Evolutionary conservation across 139 green algal species (phyloP).

Genomic region (Raphidocelis subcapitata): DNA sequence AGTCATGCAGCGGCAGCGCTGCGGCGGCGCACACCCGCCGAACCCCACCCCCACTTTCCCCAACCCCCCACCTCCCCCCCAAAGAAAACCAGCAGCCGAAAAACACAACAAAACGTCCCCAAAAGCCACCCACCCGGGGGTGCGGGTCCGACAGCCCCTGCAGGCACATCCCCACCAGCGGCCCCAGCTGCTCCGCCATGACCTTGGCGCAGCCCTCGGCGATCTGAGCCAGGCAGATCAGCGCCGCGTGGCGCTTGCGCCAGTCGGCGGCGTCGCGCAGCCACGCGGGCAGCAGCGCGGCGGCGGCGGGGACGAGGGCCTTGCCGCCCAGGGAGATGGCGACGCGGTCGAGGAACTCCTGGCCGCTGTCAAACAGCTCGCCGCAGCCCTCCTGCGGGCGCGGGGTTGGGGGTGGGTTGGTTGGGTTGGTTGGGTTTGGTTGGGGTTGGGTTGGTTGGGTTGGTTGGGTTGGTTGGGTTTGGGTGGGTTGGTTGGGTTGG

Average conservation of each 20-base stretch:
- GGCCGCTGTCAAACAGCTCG: constrained; percentile 77
- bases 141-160: constrained; percentile 70
- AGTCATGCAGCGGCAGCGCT: too few species aligned
- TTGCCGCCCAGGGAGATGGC: constrained; percentile 91
- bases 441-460: too few species aligned
- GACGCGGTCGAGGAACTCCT: constrained; percentile 93
- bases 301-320: constrained; percentile 79
- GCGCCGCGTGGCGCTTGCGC: constrained; percentile 88
- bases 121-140: constrained; percentile 55
- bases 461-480: too few species aligned
- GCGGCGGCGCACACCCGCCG: too few species aligned
- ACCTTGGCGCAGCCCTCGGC: constrained; percentile 96
- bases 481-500: too few species aligned
- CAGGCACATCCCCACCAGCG: constrained; percentile 83
- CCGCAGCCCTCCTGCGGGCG: constrained; percentile 62
- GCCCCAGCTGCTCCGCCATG: constrained; percentile 75
- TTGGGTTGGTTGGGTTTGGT: too few species aligned
- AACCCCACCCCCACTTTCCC: too few species aligned
- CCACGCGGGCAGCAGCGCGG: constrained; percentile 69
- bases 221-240: constrained; percentile 89
- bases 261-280: constrained; percentile 74
- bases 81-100: too few species aligned
- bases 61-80: too few species aligned
- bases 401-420: too few species aligned
- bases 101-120: too few species aligned